phyloP scores from a whole-genome alignment of 2,329 filamentous ascomycete species.

The Coniochaeta sp. region DNA sequence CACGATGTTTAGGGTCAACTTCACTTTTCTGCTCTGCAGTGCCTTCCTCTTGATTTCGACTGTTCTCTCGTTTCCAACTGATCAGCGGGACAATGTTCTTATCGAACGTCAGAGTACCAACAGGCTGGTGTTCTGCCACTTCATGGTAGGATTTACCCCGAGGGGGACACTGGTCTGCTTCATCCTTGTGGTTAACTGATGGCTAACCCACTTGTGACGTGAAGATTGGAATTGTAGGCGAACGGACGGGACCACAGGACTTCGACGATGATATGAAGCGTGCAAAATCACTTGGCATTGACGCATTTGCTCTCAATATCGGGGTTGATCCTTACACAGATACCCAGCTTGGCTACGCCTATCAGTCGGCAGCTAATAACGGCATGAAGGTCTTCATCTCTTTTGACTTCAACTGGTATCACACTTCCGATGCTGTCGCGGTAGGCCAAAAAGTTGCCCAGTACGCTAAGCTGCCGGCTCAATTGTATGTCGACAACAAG shows the following conservation, averaged over 20 bases:
- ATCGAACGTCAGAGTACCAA: too few species aligned
- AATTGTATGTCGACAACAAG: constrained; percentile 38
- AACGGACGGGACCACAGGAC: background rate
- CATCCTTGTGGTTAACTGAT: too few species aligned
- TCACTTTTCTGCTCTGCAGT: too few species aligned
- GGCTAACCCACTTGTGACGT: too few species aligned
- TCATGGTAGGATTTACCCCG: too few species aligned
- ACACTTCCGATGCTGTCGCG: constrained; percentile 22
- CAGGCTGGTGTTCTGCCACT: too few species aligned
- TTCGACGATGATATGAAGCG: background rate
- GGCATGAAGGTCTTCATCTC: constrained; percentile 47
- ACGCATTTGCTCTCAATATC: constrained; percentile 18
- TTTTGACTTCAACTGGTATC: constrained; percentile 46
- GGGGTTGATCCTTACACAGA: constrained; percentile 29
- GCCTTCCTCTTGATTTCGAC: too few species aligned
- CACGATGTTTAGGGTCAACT: too few species aligned
- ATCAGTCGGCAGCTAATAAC: constrained; percentile 33
- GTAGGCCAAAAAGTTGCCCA: constrained; percentile 37
- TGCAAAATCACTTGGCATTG: constrained; percentile 10
- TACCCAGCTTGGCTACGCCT: constrained; percentile 36
- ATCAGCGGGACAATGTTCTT: too few species aligned
- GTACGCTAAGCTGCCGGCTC: constrained; percentile 32
- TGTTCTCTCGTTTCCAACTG: too few species aligned
- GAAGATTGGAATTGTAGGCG: background rate
- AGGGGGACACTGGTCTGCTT: too few species aligned